These are phyloP conservation scores for Phytophthora sansomeana DNA, from an alignment of 352 stramenopile species.

Conservation along the genomic window DNA sequence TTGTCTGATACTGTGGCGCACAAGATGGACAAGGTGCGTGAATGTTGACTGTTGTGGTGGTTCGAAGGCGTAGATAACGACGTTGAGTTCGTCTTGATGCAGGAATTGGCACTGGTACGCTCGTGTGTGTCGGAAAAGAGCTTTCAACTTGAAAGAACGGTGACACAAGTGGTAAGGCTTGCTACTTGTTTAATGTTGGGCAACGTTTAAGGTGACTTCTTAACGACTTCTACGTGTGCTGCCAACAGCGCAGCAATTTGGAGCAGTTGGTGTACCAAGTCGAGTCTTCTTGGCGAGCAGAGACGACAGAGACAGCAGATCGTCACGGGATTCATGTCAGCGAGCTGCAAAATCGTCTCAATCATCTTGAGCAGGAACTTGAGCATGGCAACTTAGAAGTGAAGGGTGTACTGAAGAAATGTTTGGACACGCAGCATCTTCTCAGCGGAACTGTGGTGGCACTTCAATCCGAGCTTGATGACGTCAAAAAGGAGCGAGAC, in stretches of 20 bases:
- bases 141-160: slow-evolving; percentile 52
- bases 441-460: slow-evolving; percentile 64
- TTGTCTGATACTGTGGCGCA: slow-evolving; percentile 50
- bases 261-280: slow-evolving; percentile 36
- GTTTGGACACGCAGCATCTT: slow-evolving; percentile 67
- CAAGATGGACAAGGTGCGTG: slow-evolving; percentile 54
- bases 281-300: slow-evolving; percentile 32
- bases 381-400: slow-evolving; percentile 48
- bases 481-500: slow-evolving; percentile 28
- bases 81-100: background rate
- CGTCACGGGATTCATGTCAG: slow-evolving; percentile 15
- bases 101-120: slow-evolving; percentile 69
- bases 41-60: background rate
- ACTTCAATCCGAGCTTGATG: slow-evolving; percentile 62
- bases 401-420: slow-evolving; percentile 59
- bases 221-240: slow-evolving; percentile 1
- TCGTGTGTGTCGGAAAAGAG: slow-evolving; percentile 67
- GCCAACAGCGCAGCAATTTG: slow-evolving; percentile 38
- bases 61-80: background rate
- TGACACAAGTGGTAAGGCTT: slow-evolving; percentile 49
- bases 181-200: background rate
- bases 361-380: slow-evolving; percentile 22
- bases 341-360: slow-evolving; percentile 33
- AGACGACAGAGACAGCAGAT: slow-evolving; percentile 17
- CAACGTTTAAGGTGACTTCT: background rate